A percentile compares a stretch with the other conserved stretches of the same genome.
Evolutionary conservation across 495 filamentous ascomycete species (phyloP).

Genomic region (Aspergillus sclerotioniger): DNA sequence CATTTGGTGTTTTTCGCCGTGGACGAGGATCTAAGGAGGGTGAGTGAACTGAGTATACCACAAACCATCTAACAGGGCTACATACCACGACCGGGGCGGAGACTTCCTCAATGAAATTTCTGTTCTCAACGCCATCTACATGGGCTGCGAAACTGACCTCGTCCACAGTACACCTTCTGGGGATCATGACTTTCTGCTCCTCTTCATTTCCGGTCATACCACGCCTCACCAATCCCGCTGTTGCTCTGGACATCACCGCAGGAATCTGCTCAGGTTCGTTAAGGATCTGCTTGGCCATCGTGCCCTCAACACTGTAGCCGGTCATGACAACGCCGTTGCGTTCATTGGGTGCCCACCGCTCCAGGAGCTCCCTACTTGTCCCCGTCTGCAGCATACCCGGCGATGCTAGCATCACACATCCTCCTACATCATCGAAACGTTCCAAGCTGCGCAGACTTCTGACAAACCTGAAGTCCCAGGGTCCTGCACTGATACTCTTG

Average conservation of each 20-base stretch:
- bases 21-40: constrained; percentile 74
- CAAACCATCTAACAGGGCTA: constrained; percentile 15
- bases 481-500: constrained; percentile 71
- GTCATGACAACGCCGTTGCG: constrained; percentile 97
- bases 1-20: constrained; percentile 98
- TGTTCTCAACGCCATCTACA: constrained; percentile 93
- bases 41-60: constrained; percentile 15
- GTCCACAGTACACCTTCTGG: constrained; percentile 83
- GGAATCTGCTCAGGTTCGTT: constrained; percentile 91
- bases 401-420: constrained; percentile 94
- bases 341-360: constrained; percentile 92
- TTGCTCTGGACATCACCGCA: constrained; percentile 78
- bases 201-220: constrained; percentile 49
- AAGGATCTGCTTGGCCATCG: constrained; percentile 93
- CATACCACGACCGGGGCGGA: constrained; percentile 86
- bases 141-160: constrained; percentile 95
- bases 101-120: constrained; percentile 92
- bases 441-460: constrained; percentile 88
- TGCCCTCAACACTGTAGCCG: constrained; percentile 96
- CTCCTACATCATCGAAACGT: constrained; percentile 91
- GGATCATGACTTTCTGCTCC: constrained; percentile 85
- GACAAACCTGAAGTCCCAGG: constrained; percentile 95
- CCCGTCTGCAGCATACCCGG: constrained; percentile 98
- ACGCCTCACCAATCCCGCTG: constrained; percentile 55
- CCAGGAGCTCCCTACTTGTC: constrained; percentile 85